Percentiles rank a stretch among this genome's conserved stretches.
phyloP scores from a whole-genome alignment of 2,329 filamentous ascomycete species.

The Aspergillus udagawae region DNA sequence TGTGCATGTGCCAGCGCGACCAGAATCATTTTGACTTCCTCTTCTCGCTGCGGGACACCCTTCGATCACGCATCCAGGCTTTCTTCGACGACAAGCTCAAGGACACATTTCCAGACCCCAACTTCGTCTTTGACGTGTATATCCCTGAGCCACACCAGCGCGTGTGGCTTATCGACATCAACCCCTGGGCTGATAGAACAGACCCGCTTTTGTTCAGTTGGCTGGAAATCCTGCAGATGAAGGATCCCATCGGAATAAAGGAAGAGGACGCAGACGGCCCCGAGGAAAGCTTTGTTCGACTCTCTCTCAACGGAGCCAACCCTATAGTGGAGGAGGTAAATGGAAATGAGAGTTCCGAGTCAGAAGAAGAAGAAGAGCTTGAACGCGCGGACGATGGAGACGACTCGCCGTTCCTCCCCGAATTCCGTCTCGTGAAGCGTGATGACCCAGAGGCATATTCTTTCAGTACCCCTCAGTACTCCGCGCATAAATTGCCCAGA shows the following conservation, averaged over 20 bases:
- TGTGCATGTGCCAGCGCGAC: slow-evolving; percentile 85
- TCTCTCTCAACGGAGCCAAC: slow-evolving; percentile 27
- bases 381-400: slow-evolving; percentile 48
- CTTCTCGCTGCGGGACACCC: slow-evolving; percentile 58
- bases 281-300: slow-evolving; percentile 30
- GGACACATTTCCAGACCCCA: slow-evolving; percentile 74
- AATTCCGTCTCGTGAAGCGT: slow-evolving; percentile 75
- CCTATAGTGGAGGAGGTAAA: slow-evolving; percentile 7
- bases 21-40: slow-evolving; percentile 88
- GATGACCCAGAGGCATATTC: slow-evolving; percentile 87
- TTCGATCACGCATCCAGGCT: slow-evolving; percentile 65
- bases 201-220: slow-evolving; percentile 88
- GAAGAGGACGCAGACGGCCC: slow-evolving; percentile 31
- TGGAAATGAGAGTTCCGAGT: slow-evolving; percentile 23
- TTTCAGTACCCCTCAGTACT: slow-evolving; percentile 82
- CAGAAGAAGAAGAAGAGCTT: slow-evolving; percentile 35
- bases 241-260: slow-evolving; percentile 39
- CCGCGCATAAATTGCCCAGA: slow-evolving; percentile 89
- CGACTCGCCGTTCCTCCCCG: slow-evolving; percentile 57
- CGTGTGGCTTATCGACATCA: slow-evolving; percentile 88
- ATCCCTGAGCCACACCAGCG: slow-evolving; percentile 70
- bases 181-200: slow-evolving; percentile 86
- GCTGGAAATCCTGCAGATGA: slow-evolving; percentile 75
- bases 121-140: slow-evolving; percentile 90
- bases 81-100: slow-evolving; percentile 75